These are phyloP conservation scores for Barnettozyma salicaria DNA, from an alignment of 805 yeast species.

Conservation along the genomic window DNA sequence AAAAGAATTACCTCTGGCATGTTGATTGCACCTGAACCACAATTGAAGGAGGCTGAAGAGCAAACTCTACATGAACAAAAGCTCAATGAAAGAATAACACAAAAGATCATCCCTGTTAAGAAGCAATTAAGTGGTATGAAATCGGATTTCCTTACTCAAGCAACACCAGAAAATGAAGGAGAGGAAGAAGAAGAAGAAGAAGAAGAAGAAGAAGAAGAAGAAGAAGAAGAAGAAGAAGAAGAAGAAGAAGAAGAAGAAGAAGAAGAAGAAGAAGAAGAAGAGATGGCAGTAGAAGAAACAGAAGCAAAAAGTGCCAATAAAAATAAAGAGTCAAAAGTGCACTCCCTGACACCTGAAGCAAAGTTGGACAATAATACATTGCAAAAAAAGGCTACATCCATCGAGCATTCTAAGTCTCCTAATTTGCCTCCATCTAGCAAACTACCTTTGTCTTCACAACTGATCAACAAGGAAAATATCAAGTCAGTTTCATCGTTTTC, in stretches of 20 bases:
- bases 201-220: constrained; percentile 2
- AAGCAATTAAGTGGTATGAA: constrained; percentile 8
- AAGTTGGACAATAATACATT: not conserved
- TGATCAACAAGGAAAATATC: constrained; percentile 6
- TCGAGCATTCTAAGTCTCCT: not conserved
- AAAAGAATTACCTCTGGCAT: constrained; percentile 39
- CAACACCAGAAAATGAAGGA: not conserved
- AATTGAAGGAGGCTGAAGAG: constrained; percentile 34
- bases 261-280: constrained; percentile 2
- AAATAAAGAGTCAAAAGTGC: no score
- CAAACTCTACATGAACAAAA: constrained; percentile 35
- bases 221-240: constrained; percentile 1
- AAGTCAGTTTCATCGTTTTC: constrained; percentile 15
- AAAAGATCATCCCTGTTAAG: constrained; percentile 21
- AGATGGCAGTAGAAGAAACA: no score
- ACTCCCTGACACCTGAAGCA: no score
- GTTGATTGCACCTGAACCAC: constrained; percentile 39
- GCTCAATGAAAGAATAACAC: constrained; percentile 22
- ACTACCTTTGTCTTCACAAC: constrained; percentile 2
- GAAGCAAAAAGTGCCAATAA: no score
- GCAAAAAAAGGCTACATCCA: not conserved
- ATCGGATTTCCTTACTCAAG: not conserved
- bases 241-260: constrained; percentile 3
- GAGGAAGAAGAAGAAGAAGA: constrained; percentile 1
- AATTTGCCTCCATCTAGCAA: constrained; percentile 1